Base-by-base conservation (phyloP, 2,329 filamentous ascomycete genomes). In the Ophiostoma piceae region DNA sequence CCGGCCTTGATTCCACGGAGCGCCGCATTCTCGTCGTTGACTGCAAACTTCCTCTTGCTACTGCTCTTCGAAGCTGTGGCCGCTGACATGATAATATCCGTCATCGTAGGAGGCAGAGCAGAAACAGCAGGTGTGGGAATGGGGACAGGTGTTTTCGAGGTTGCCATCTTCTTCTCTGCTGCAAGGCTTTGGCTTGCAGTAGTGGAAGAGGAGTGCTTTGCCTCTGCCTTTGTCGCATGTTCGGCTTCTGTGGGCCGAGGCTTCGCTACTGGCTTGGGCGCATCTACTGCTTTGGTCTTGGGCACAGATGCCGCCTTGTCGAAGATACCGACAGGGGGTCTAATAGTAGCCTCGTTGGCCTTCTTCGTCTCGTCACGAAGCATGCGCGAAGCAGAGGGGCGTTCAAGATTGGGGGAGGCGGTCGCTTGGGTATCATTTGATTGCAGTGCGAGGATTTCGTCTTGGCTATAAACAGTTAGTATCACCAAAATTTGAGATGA, bases 391-490 rank as follows among this genome's bases (percentile, higher is more conserved):
- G 86, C 80, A 0, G 86, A 85, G 5, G 35, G 32, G 9, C 16
- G 60, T 9, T 14, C 32, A 39, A 22, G 6, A 19, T 37, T 19
- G 14, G 62, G 9, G 19, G 62, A 39, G 2, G 35, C 32, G n/a
- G 62, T 19, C 22, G 62, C 35, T 26, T 66, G 26, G 9, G 16
- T 47, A 11, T 66, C 65, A 11, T 66, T 37, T 7, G 35, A 16
- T 68, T 82, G 82, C 41, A 88, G 80, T n/a, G 83, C 88, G 47
- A 88, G 78, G 54, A 91, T 87, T 74, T 91, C 86, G 8, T 88
- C 85, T 29, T 82, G 82, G 73, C 87, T 89, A 69, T 8, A 22
- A 12, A 14, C 19, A 19, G 77, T 82, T 74, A 81, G 78, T 66
- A 73, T 51, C 2, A 11, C 9, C n/a, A 16, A 5, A 47, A 19